These are phyloP conservation scores for Cyberlindnera euphorbiae DNA, from an alignment of 805 yeast genomes.

Conservation along the genomic window DNA sequence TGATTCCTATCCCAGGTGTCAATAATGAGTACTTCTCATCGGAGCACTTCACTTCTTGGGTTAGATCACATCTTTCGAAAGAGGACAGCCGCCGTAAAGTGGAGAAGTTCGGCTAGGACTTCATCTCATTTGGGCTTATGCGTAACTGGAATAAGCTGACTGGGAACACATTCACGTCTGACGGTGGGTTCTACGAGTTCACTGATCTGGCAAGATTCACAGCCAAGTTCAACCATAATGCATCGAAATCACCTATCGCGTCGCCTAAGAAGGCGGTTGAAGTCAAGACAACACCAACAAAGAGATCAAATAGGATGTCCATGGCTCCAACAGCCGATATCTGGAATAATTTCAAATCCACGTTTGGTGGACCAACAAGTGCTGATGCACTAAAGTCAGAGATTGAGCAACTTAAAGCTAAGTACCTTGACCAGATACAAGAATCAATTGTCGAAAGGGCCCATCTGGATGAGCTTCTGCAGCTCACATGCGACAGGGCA, in stretches of 20 bases:
- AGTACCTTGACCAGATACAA: conserved; percentile 10
- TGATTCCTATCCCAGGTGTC: conserved; percentile 28
- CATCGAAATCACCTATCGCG: too few relatives aligned
- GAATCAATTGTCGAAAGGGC: conserved; percentile 4
- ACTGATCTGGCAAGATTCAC: conserved; percentile 25
- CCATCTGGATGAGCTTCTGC: conserved; percentile 13
- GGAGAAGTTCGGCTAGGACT: conserved; percentile 31
- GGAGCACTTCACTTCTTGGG: conserved; percentile 21
- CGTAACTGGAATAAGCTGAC: conserved; percentile 24
- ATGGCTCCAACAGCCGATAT: conserved; percentile 7
- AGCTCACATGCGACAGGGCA: conserved; percentile 8
- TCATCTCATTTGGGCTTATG: conserved; percentile 24
- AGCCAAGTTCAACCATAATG: too few relatives aligned
- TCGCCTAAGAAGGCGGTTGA: too few relatives aligned
- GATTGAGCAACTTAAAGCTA: conserved; percentile 2
- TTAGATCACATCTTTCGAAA: conserved; percentile 18
- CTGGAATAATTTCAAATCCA: conserved; percentile 17
- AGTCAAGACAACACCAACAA: conserved; percentile 1
- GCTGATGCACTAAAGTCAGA: conserved; percentile 12
- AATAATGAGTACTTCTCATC: conserved; percentile 29
- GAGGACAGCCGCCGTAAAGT: conserved; percentile 28
- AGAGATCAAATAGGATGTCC: conserved; percentile 1
- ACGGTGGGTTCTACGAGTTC: conserved; percentile 26
- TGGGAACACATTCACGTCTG: conserved; percentile 15
- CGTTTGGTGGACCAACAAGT: conserved; percentile 9